phyloP scores from a whole-genome alignment of 2,329 filamentous ascomycete species.

The Karstenula rhodostoma region DNA sequence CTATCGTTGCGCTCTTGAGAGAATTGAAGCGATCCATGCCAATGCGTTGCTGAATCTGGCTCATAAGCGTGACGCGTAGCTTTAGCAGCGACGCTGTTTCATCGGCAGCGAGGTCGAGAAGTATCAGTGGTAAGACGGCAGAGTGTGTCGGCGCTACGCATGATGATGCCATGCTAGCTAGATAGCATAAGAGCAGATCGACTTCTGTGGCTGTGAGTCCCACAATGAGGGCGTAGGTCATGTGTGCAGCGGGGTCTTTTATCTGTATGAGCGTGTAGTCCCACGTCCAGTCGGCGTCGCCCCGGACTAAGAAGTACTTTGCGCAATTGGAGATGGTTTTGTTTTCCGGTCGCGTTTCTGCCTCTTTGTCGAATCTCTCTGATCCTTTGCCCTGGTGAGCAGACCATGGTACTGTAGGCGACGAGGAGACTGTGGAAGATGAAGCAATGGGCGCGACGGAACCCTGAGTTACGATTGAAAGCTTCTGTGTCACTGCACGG shows the following conservation, averaged over 20 bases:
- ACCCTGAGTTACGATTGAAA: constrained; percentile 23
- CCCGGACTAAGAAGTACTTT: constrained; percentile 19
- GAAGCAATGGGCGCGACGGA: constrained; percentile 12
- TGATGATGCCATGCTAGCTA: constrained; percentile 8
- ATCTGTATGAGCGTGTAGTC: constrained; percentile 25
- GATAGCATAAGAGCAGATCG: constrained; percentile 22
- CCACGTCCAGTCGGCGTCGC: constrained; percentile 28
- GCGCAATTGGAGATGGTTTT: constrained; percentile 17
- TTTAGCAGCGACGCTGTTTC: constrained; percentile 22
- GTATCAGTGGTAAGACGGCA: constrained; percentile 19
- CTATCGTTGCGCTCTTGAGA: constrained; percentile 17
- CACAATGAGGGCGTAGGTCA: constrained; percentile 19
- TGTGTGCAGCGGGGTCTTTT: constrained; percentile 15
- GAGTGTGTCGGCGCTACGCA: constrained; percentile 16
- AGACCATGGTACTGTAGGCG: neutral
- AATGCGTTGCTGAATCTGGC: constrained; percentile 25
- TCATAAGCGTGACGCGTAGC: constrained; percentile 23
- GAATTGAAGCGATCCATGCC: constrained; percentile 30
- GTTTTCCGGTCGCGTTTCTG: neutral
- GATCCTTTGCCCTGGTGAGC: neutral
- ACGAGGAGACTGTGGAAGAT: neutral
- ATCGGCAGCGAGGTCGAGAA: constrained; percentile 23
- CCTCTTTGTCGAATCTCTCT: neutral
- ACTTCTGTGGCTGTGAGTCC: constrained; percentile 28
- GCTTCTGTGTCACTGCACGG: constrained; percentile 23